Evolutionary conservation across 2,329 filamentous ascomycete species (phyloP).

Genomic region (Verticillium klebahnii): DNA sequence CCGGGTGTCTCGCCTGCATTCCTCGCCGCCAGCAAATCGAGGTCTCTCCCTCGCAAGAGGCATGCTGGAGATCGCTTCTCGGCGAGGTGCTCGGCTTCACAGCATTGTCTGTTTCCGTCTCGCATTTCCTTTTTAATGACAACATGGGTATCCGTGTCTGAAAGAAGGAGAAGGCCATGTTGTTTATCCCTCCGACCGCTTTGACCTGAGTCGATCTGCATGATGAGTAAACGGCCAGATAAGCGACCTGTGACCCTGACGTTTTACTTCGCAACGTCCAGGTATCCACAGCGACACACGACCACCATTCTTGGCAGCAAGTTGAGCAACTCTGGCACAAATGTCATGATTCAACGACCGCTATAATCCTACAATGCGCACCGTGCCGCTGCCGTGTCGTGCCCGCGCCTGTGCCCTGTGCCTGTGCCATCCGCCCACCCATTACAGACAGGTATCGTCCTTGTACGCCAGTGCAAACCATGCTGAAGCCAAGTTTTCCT

Average conservation of each 20-base stretch:
- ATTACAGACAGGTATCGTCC: background rate
- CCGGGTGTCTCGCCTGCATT: background rate
- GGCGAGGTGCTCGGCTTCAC: background rate
- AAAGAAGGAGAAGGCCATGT: background rate
- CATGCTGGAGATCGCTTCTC: background rate
- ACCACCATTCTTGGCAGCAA: background rate
- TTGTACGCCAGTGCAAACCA: background rate
- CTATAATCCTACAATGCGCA: background rate
- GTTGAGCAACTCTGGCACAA: background rate
- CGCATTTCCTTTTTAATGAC: background rate
- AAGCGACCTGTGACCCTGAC: no score
- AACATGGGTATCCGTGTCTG: background rate
- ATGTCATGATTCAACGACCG: background rate
- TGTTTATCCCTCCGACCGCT: no score
- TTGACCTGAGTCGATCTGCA: no score
- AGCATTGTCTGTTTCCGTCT: background rate
- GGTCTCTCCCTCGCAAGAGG: background rate
- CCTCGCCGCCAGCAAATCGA: background rate
- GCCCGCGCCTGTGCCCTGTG: background rate
- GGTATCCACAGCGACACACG: background rate
- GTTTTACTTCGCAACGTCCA: no score
- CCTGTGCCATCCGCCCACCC: background rate
- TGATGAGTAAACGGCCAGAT: no score
- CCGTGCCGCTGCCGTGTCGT: background rate
- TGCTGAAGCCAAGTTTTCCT: background rate